These are phyloP conservation scores for Teunomyces tritomae DNA, from an alignment of 805 yeast species.

Conservation along the genomic window DNA sequence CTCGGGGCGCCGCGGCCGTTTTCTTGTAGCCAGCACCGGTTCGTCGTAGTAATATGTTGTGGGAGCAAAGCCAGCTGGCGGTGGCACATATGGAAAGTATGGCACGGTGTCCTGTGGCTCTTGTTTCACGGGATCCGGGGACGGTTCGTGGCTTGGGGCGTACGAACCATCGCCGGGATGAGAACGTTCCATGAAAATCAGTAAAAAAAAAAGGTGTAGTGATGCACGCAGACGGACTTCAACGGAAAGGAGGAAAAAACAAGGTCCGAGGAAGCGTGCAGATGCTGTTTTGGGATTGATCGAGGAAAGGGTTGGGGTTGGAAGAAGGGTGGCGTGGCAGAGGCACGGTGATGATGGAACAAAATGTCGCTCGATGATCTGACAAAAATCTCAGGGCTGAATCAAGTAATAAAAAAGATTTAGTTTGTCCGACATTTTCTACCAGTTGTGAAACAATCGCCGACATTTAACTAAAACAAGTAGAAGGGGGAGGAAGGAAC, in stretches of 20 bases:
- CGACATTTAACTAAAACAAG: too few species aligned
- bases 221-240: too few species aligned
- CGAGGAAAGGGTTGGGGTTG: background rate
- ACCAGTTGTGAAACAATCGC: background rate
- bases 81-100: too few species aligned
- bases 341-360: background rate
- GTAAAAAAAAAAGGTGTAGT: background rate
- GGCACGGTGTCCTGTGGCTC: background rate
- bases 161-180: constrained; percentile 9
- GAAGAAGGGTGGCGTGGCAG: background rate
- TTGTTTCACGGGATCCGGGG: background rate
- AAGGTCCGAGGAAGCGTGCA: background rate
- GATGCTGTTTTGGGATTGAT: background rate
- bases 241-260: too few species aligned
- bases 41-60: too few species aligned
- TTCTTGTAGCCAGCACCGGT: too few species aligned
- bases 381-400: too few species aligned
- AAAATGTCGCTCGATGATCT: background rate
- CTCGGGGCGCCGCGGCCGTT: background rate
- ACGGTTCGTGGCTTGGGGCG: constrained; percentile 2
- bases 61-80: too few species aligned
- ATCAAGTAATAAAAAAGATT: too few species aligned
- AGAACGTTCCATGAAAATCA: constrained; percentile 5
- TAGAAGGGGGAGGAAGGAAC: background rate
- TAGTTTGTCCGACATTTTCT: too few species aligned